Percentiles rank a stretch among this genome's conserved stretches.
These are phyloP conservation scores for Camelina sativa DNA, from an alignment of 345 rosid species.

Conservation along the genomic window DNA sequence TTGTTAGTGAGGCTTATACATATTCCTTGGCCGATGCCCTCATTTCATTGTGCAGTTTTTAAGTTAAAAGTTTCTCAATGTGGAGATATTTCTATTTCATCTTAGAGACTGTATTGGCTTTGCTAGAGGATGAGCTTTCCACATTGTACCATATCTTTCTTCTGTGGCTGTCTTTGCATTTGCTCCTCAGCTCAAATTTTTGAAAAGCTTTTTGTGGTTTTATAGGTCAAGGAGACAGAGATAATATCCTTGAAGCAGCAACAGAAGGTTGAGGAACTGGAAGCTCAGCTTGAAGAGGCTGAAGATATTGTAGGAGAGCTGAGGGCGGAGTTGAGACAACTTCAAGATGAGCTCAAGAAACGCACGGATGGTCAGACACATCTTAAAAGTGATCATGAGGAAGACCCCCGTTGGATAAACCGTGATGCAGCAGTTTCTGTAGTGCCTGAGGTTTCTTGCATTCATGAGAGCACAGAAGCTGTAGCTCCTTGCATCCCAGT, in stretches of 20 bases:
- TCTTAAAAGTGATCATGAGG: constrained; percentile 19
- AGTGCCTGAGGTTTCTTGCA: constrained; percentile 41
- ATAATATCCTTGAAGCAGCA: constrained; percentile 54
- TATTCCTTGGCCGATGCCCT: constrained; percentile 1
- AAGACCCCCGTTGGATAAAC: constrained; percentile 5
- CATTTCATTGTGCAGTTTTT: neutral
- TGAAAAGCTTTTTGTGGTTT: constrained; percentile 16
- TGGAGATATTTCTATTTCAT: neutral
- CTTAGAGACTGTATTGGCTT: constrained; percentile 16
- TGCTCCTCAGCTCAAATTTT: constrained; percentile 13
- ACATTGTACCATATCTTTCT: constrained; percentile 2
- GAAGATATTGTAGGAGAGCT: constrained; percentile 86
- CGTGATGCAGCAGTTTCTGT: constrained; percentile 36
- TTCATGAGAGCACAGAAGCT: constrained; percentile 40
- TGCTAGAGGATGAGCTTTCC: constrained; percentile 3
- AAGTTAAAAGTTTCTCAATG: neutral
- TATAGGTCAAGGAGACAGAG: constrained; percentile 77
- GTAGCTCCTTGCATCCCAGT: constrained; percentile 45
- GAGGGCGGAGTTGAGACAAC: constrained; percentile 68
- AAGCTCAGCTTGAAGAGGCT: constrained; percentile 90
- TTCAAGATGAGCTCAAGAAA: constrained; percentile 66
- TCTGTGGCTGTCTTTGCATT: constrained; percentile 20
- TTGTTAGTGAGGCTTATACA: constrained; percentile 6
- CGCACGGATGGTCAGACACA: constrained; percentile 35
- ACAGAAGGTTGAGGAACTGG: constrained; percentile 77